Evolutionary conservation across 192 early-diverging fungal species (phyloP).

Genomic region (Coemansia umbellata): DNA sequence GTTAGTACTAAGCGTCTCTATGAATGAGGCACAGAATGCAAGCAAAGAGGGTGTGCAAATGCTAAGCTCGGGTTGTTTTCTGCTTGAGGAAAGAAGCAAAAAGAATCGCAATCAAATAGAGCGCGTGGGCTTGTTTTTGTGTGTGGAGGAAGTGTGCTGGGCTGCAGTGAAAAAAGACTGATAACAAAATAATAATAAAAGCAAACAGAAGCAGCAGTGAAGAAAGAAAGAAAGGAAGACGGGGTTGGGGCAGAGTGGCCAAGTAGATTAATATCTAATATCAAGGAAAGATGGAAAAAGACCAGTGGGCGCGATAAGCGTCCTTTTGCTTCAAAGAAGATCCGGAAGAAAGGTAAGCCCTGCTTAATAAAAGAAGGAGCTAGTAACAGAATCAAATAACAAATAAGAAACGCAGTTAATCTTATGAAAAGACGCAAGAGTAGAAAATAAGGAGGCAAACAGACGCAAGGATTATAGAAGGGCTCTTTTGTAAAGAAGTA

Average conservation of each 20-base stretch:
- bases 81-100: too few relatives aligned
- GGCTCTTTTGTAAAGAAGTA: constrained; percentile 7
- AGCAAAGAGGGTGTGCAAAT: too few relatives aligned
- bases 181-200: not conserved
- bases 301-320: not conserved
- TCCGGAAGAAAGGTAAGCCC: constrained; percentile 1
- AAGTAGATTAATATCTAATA: constrained; percentile 4
- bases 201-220: not conserved
- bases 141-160: not conserved
- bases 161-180: not conserved
- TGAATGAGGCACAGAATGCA: too few relatives aligned
- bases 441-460: not conserved
- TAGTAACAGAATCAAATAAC: not conserved
- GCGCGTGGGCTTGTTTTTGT: too few relatives aligned
- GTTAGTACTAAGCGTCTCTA: too few relatives aligned
- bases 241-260: not conserved
- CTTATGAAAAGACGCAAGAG: not conserved
- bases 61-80: too few relatives aligned
- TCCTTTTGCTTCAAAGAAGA: not conserved
- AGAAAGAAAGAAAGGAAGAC: not conserved
- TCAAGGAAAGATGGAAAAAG: not conserved
- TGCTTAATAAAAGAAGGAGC: not conserved
- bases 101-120: too few relatives aligned
- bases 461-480: constrained; percentile 4
- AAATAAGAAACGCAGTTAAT: constrained; percentile 4